Base-by-base conservation (phyloP, 73 alveolate genomes). In the Blepharisma japonicum region DNA sequence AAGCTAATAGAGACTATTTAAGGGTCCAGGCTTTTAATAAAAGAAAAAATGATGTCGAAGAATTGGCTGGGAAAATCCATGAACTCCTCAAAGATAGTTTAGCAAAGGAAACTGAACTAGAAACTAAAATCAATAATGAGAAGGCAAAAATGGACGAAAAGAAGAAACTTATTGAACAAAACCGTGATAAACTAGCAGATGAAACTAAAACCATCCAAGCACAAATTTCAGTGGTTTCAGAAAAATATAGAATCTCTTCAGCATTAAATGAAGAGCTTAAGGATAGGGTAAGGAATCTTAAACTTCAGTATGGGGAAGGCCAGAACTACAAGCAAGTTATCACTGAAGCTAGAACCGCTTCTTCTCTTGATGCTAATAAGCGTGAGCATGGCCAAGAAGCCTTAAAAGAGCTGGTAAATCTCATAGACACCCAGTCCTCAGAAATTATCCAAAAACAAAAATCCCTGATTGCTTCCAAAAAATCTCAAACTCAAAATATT, bases 11-110 rank as follows among this genome's bases (percentile, higher is more conserved):
- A 14, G 74, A 61, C 14, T 14, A 2, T 61, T 14, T 61, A 18
- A 14, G 74, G 23, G 4, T 61, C 23, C 14, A 61, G 5, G 74
- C 74, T 25, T n/a, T 14, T 14, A 14, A 39, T 61, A 14, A 14
- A 14, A 14, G 74, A 14, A 14, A 61, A 8, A 39, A 39, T 25
- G 74, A 61, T 25, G 42, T 32, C 42, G 42, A 32, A 32, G 42
- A 32, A 32, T 32, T 32, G 42, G 74, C 74, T 61, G 74, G 23
- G 14, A 61, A 61, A 61, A 39, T 61, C 3, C 74, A 61, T 61
- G 18, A 25, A 2, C 47, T 14, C 48, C 23, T 61, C 2, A 61
- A 61, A 61, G 74, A 61, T 14, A 39, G 74, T 14, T 39, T 61
- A 2, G 23, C 46, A 25, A 14, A 39, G 46, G 23, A 61, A 25